These are phyloP conservation scores for Apiospora malaysiana DNA, from an alignment of 2,329 filamentous ascomycete genomes.

Conservation along the genomic window DNA sequence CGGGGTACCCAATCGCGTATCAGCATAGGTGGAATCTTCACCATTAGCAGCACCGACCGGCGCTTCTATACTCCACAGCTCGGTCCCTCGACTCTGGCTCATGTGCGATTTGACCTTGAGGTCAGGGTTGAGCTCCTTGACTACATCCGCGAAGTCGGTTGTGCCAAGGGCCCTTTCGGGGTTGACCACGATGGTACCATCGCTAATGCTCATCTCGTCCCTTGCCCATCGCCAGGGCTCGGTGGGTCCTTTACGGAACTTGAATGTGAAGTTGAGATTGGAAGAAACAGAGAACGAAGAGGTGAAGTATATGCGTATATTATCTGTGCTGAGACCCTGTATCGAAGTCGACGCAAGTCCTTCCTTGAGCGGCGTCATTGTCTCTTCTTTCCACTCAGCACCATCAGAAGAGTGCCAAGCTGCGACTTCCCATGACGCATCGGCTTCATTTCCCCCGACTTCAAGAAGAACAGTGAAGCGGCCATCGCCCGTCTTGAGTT, in stretches of 20 bases:
- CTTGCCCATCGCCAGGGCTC: slow-evolving; percentile 74
- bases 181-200: slow-evolving; percentile 67
- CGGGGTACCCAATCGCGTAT: slow-evolving; percentile 67
- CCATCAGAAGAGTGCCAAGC: slow-evolving; percentile 73
- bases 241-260: slow-evolving; percentile 61
- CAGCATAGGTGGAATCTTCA: slow-evolving; percentile 61
- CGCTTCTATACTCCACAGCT: slow-evolving; percentile 72
- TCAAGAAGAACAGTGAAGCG: slow-evolving; percentile 74
- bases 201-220: slow-evolving; percentile 65
- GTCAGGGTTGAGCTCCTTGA: slow-evolving; percentile 62
- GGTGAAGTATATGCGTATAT: slow-evolving; percentile 59
- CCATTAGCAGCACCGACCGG: slow-evolving; percentile 61
- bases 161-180: slow-evolving; percentile 35
- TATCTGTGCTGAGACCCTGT: slow-evolving; percentile 43
- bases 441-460: slow-evolving; percentile 58
- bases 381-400: slow-evolving; percentile 60
- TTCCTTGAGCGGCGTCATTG: slow-evolving; percentile 38
- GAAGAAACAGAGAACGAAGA: slow-evolving; percentile 53
- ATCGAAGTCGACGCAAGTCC: slow-evolving; percentile 55
- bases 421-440: slow-evolving; percentile 71
- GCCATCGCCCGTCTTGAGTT: slow-evolving; percentile 55
- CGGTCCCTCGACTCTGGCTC: slow-evolving; percentile 72
- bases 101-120: slow-evolving; percentile 59
- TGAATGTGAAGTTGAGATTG: slow-evolving; percentile 71
- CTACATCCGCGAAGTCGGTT: slow-evolving; percentile 58